Percentiles rank a stretch among this genome's conserved stretches.
Conservation (phyloP, 495 filamentous ascomycete genomes). For the Penicillium herquei region DNA sequence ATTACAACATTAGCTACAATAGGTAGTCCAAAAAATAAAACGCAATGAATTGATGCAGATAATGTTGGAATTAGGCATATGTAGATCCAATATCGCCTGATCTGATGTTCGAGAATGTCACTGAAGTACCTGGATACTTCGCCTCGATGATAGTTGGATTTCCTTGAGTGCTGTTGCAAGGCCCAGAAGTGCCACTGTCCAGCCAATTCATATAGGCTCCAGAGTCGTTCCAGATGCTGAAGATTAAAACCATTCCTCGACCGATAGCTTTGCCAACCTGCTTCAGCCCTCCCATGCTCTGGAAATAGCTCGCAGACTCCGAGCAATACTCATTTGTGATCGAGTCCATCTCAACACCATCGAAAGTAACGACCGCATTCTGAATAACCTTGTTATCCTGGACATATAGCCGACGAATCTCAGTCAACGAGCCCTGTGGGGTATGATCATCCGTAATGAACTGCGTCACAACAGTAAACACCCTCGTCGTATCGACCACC, state of each 20-base stretch:
- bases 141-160: slow-evolving; percentile 28
- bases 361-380: slow-evolving; percentile 22
- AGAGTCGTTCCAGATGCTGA: slow-evolving; percentile 63
- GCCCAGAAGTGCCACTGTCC: slow-evolving; percentile 54
- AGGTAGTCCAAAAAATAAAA: slow-evolving; percentile 6
- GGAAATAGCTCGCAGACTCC: slow-evolving; percentile 12
- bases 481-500: slow-evolving; percentile 56
- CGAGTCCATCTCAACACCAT: slow-evolving; percentile 18
- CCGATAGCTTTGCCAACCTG: slow-evolving; percentile 38
- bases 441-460: slow-evolving; percentile 55
- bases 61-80: not conserved
- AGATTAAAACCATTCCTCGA: slow-evolving; percentile 64
- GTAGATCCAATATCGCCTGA: slow-evolving; percentile 42
- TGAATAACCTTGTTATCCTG: slow-evolving; percentile 57
- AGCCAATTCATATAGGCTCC: slow-evolving; percentile 64
- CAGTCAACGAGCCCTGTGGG: slow-evolving; percentile 43
- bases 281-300: slow-evolving; percentile 25
- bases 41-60: slow-evolving; percentile 7
- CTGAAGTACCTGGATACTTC: slow-evolving; percentile 27
- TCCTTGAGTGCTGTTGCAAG: slow-evolving; percentile 51
- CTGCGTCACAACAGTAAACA: slow-evolving; percentile 67
- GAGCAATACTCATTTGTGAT: slow-evolving; percentile 28
- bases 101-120: slow-evolving; percentile 35
- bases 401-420: slow-evolving; percentile 62
- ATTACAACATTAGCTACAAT: slow-evolving; percentile 5